Conservation (phyloP, 2,329 filamentous ascomycete species). For the Fusarium sp. region DNA sequence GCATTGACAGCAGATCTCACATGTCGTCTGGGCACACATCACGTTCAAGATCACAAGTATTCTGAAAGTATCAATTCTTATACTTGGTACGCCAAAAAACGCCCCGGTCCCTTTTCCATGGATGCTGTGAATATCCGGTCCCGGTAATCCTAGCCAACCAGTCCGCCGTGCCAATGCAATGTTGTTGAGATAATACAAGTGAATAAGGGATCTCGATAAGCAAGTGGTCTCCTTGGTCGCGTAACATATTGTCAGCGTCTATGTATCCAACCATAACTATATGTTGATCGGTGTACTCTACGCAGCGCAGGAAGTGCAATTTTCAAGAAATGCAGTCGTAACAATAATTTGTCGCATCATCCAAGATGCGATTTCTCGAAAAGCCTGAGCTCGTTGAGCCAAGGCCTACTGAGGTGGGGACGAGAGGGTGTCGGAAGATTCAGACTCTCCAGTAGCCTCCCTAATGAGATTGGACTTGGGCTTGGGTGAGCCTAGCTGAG, state of each 20-base stretch:
- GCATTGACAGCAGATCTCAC: conserved; percentile 7
- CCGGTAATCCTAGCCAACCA: conserved; percentile 43
- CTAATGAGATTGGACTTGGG: conserved; percentile 59
- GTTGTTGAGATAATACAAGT: conserved; percentile 44
- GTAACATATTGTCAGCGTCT: conserved; percentile 37
- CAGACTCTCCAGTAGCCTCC: conserved; percentile 63
- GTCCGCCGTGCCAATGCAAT: conserved; percentile 44
- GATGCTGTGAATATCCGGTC: conserved; percentile 45
- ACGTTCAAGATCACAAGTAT: conserved; percentile 7
- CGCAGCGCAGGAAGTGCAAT: background rate
- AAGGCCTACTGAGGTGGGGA: conserved; percentile 57
- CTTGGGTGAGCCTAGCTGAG: conserved; percentile 60
- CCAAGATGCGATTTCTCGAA: background rate
- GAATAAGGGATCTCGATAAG: conserved; percentile 27
- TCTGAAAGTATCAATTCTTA: conserved; percentile 41
- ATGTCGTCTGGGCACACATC: conserved; percentile 6
- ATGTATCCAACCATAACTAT: conserved; percentile 44
- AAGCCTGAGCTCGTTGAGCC: background rate
- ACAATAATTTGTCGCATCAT: conserved; percentile 3
- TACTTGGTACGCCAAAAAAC: conserved; percentile 44
- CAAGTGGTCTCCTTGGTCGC: conserved; percentile 24
- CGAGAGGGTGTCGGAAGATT: conserved; percentile 67
- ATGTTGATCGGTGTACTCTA: conserved; percentile 8
- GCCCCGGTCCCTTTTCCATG: conserved; percentile 45
- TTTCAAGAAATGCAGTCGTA: background rate